Evolutionary conservation across 768 basidiomycete species (phyloP).

Genomic region (Russula emetica): DNA sequence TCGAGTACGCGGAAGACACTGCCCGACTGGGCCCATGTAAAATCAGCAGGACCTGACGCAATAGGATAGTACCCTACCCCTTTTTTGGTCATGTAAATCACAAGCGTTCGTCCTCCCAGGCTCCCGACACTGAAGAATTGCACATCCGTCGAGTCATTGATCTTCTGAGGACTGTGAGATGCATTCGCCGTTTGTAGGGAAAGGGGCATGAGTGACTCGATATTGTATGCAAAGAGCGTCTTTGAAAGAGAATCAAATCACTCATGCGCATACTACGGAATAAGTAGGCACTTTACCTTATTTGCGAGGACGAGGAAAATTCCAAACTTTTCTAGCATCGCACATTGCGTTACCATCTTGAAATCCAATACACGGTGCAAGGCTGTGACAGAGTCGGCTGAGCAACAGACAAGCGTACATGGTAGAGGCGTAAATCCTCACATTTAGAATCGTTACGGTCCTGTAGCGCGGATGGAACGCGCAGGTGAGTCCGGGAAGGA

Average conservation of each 20-base stretch:
- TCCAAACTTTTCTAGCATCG: slow-evolving; percentile 95
- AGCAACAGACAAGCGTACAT: not conserved
- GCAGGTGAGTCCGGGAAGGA: too few relatives aligned
- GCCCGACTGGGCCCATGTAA: slow-evolving; percentile 49
- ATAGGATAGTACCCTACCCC: slow-evolving; percentile 44
- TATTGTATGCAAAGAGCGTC: slow-evolving; percentile 89
- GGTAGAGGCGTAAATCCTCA: slow-evolving; percentile 37
- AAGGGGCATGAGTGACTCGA: slow-evolving; percentile 92
- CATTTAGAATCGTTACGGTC: slow-evolving; percentile 83
- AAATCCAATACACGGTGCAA: slow-evolving; percentile 90
- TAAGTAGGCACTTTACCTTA: slow-evolving; percentile 49
- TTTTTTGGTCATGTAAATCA: slow-evolving; percentile 95
- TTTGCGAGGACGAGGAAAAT: slow-evolving; percentile 94
- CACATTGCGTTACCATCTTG: slow-evolving; percentile 91
- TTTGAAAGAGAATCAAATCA: slow-evolving; percentile 31
- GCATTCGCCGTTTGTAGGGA: slow-evolving; percentile 61
- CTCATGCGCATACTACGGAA: not conserved
- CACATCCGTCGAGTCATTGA: slow-evolving; percentile 87
- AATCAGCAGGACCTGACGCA: slow-evolving; percentile 26
- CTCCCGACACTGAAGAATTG: slow-evolving; percentile 94
- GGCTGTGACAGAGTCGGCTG: slow-evolving; percentile 43
- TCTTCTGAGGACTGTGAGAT: slow-evolving; percentile 79
- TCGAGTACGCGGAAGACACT: slow-evolving; percentile 95
- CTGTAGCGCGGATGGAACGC: too few relatives aligned
- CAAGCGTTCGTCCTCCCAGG: slow-evolving; percentile 79